These are phyloP conservation scores for Monascus ruber DNA, from an alignment of 2,329 filamentous ascomycete genomes.

Conservation along the genomic window DNA sequence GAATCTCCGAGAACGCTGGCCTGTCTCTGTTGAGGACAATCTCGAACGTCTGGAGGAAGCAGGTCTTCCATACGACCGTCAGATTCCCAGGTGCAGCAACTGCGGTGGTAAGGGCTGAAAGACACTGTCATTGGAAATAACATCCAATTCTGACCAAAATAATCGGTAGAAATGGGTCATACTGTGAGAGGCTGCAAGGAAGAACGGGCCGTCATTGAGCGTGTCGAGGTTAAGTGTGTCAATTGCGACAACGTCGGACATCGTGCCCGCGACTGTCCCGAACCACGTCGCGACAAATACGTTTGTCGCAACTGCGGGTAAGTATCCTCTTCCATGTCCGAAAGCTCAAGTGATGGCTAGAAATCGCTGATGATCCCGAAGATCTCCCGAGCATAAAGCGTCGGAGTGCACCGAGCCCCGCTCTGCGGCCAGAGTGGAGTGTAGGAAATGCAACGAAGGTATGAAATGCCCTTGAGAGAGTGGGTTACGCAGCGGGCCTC, in stretches of 20 bases:
- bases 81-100: slow-evolving; percentile 40
- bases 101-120: slow-evolving; percentile 33
- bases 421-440: slow-evolving; percentile 34
- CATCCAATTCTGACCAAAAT: neutral
- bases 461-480: slow-evolving; percentile 2
- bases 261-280: slow-evolving; percentile 37
- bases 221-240: slow-evolving; percentile 37
- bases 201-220: slow-evolving; percentile 31
- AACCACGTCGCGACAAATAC: slow-evolving; percentile 25
- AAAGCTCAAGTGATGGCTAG: neutral
- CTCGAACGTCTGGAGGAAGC: slow-evolving; percentile 40
- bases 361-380: slow-evolving; percentile 13
- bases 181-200: slow-evolving; percentile 35
- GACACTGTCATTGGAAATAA: neutral
- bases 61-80: slow-evolving; percentile 39
- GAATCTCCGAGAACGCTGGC: slow-evolving; percentile 39
- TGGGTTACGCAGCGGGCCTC: too few species aligned
- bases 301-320: slow-evolving; percentile 45
- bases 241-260: slow-evolving; percentile 39
- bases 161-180: slow-evolving; percentile 37
- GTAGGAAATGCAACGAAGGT: slow-evolving; percentile 33
- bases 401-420: slow-evolving; percentile 38
- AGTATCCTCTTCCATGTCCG: slow-evolving; percentile 3
- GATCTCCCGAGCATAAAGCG: slow-evolving; percentile 35
- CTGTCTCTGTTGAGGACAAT: slow-evolving; percentile 38